A percentile compares a stretch with the other conserved stretches of the same genome.
Conservation (phyloP, 1,284 basidiomycete species). For the Melampsora americana region DNA sequence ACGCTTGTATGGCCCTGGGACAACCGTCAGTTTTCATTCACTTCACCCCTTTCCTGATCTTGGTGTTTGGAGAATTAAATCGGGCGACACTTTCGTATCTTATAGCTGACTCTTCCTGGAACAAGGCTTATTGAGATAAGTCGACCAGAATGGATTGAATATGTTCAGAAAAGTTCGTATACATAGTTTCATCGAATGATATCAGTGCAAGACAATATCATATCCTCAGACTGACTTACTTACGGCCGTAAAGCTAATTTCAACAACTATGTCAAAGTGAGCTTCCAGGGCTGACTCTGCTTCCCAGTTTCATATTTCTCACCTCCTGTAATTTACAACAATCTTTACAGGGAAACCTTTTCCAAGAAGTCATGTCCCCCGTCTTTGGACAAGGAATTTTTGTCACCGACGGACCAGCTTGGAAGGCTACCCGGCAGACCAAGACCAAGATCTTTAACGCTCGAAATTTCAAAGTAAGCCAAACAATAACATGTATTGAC, state of each 20-base stretch:
- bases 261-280: constrained; percentile 44
- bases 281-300: not conserved
- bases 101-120: constrained; percentile 37
- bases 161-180: constrained; percentile 41
- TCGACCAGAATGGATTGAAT: constrained; percentile 42
- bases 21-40: constrained; percentile 12
- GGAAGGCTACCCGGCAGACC: constrained; percentile 8
- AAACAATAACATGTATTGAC: not conserved
- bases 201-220: not conserved
- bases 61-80: not conserved
- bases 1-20: constrained; percentile 22
- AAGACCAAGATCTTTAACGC: constrained; percentile 11
- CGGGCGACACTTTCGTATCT: not conserved
- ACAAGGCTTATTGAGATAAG: constrained; percentile 41
- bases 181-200: not conserved
- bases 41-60: not conserved
- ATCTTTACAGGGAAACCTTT: not conserved
- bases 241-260: constrained; percentile 26
- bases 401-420: not conserved
- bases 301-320: not conserved
- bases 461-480: not conserved
- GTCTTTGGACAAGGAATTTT: constrained; percentile 21
- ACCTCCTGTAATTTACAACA: not conserved
- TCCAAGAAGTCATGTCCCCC: not conserved
- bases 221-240: not conserved